phyloP scores from a whole-genome alignment of 495 filamentous ascomycete genomes.

The Annulohypoxylon nitens region DNA sequence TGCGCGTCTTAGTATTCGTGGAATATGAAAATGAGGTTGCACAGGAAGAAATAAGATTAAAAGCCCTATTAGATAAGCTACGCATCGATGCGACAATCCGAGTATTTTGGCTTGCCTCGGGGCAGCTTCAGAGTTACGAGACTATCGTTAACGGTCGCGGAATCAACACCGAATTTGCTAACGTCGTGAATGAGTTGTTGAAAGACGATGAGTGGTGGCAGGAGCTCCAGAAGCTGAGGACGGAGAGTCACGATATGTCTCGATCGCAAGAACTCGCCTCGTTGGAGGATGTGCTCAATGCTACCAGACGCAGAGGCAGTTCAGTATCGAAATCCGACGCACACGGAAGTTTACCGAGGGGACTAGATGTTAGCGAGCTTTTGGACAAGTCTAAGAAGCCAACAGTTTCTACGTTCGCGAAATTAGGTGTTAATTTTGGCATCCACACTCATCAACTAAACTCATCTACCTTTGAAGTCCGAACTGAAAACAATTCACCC shows the following conservation, averaged over 20 bases:
- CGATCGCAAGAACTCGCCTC: conserved; percentile 54
- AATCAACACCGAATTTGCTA: conserved; percentile 59
- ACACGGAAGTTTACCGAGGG: conserved; percentile 45
- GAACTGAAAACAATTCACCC: conserved; percentile 55
- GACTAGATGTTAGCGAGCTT: conserved; percentile 55
- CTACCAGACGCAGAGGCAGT: conserved; percentile 51
- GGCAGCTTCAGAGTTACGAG: conserved; percentile 78
- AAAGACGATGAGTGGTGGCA: conserved; percentile 86
- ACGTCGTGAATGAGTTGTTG: conserved; percentile 69
- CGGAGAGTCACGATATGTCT: conserved; percentile 66
- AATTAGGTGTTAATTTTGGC: conserved; percentile 73
- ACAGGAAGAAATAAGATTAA: conserved; percentile 80
- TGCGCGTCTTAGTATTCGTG: conserved; percentile 87
- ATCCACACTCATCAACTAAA: conserved; percentile 83
- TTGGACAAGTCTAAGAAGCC: conserved; percentile 64
- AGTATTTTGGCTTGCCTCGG: conserved; percentile 86
- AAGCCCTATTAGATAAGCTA: conserved; percentile 80
- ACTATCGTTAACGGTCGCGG: conserved; percentile 77
- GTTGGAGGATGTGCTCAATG: conserved; percentile 51
- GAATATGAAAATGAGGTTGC: conserved; percentile 89
- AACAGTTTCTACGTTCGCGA: conserved; percentile 73
- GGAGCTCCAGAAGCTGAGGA: conserved; percentile 73
- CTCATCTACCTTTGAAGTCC: conserved; percentile 71
- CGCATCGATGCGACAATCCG: conserved; percentile 83
- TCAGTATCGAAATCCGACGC: conserved; percentile 47